phyloP scores from a whole-genome alignment of 306 rosid genomes.

The Cucumis cinereus region DNA sequence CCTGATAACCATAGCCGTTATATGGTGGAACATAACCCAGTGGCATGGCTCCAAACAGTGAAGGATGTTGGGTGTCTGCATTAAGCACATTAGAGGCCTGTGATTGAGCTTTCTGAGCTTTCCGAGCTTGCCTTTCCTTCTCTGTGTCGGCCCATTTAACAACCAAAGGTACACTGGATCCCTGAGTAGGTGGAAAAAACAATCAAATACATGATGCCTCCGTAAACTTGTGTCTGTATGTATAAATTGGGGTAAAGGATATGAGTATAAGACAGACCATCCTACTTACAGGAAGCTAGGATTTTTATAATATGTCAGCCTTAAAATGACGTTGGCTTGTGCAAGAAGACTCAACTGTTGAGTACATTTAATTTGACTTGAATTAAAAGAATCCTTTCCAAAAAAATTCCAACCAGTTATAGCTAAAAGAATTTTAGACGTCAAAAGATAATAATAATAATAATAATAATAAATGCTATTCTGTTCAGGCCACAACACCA shows the following conservation, averaged over 20 bases:
- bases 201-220: slow-evolving; percentile 13
- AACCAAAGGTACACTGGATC: slow-evolving; percentile 94
- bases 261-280: neutral
- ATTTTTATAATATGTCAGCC: neutral
- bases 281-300: neutral
- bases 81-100: slow-evolving; percentile 52
- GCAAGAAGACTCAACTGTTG: neutral
- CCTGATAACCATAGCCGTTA: slow-evolving; percentile 97
- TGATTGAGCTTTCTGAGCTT: slow-evolving; percentile 91
- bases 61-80: slow-evolving; percentile 71
- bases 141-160: slow-evolving; percentile 99
- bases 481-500: neutral
- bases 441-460: neutral
- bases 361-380: neutral
- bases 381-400: neutral
- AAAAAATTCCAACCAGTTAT: neutral
- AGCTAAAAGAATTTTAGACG: neutral
- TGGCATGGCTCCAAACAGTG: slow-evolving; percentile 87
- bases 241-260: neutral
- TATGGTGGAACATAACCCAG: slow-evolving; percentile 79
- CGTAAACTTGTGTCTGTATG: neutral
- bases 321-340: neutral
- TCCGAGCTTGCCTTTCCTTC: slow-evolving; percentile 96
- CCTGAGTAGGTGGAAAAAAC: slow-evolving; percentile 32
- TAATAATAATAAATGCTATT: neutral